Percentiles rank a stretch among this genome's conserved stretches.
These are phyloP conservation scores for Saccharomycopsis crataegensis DNA, from an alignment of 1,139 yeast species.

Conservation along the genomic window DNA sequence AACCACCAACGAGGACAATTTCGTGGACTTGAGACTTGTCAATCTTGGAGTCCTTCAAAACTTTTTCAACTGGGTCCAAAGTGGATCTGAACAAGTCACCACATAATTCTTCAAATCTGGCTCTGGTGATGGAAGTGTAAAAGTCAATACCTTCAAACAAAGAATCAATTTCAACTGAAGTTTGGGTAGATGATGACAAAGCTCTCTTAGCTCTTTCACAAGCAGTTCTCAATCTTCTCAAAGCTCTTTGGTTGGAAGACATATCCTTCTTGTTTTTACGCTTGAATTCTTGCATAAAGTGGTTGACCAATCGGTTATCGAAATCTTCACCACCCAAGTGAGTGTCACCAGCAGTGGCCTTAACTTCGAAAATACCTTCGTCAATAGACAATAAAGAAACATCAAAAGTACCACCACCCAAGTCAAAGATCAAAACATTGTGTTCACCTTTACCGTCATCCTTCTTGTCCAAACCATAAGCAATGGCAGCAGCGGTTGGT, in stretches of 20 bases:
- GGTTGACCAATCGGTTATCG: slow-evolving; percentile 80
- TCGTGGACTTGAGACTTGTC: slow-evolving; percentile 80
- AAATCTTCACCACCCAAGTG: slow-evolving; percentile 97
- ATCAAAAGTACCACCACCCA: slow-evolving; percentile 97
- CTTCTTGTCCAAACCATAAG: slow-evolving; percentile 85
- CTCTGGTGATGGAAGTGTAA: slow-evolving; percentile 86
- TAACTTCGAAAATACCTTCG: slow-evolving; percentile 91
- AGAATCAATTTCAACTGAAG: slow-evolving; percentile 89
- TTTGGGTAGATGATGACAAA: slow-evolving; percentile 63
- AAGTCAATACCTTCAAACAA: slow-evolving; percentile 94
- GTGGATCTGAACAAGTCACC: slow-evolving; percentile 82
- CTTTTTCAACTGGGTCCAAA: slow-evolving; percentile 88
- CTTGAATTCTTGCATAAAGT: slow-evolving; percentile 77
- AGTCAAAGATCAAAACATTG: slow-evolving; percentile 86
- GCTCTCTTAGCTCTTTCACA: slow-evolving; percentile 97
- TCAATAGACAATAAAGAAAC: slow-evolving; percentile 82
- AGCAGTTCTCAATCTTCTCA: slow-evolving; percentile 87
- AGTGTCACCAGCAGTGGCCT: slow-evolving; percentile 93
- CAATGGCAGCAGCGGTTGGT: slow-evolving; percentile 98
- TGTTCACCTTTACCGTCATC: slow-evolving; percentile 49
- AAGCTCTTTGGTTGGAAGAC: slow-evolving; percentile 65
- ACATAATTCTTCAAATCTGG: slow-evolving; percentile 91
- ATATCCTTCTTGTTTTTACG: slow-evolving; percentile 81
- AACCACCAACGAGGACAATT: slow-evolving; percentile 94
- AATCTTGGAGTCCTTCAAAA: slow-evolving; percentile 79